Evolutionary conservation across 805 yeast genomes (phyloP).

Genomic region (Sungouiella thailandica): DNA sequence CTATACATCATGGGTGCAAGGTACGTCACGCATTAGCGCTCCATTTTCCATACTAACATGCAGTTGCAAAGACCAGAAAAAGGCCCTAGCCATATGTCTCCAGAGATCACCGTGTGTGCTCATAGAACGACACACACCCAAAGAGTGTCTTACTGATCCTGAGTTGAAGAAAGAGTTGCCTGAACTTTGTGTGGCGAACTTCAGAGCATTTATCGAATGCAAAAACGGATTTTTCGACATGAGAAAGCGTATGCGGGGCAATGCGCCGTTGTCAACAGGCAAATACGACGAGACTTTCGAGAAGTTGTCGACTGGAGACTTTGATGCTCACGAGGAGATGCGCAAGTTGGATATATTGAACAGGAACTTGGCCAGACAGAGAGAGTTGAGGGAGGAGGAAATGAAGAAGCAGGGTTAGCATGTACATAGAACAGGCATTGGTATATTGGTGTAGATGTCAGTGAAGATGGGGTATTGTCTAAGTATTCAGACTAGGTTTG

Average conservation of each 20-base stretch:
- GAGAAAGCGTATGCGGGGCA: slow-evolving; percentile 88
- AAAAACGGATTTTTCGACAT: slow-evolving; percentile 87
- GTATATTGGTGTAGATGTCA: no score
- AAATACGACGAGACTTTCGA: slow-evolving; percentile 85
- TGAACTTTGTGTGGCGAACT: slow-evolving; percentile 79
- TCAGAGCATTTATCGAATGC: slow-evolving; percentile 85
- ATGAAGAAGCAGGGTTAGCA: slow-evolving; percentile 2
- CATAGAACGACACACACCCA: slow-evolving; percentile 83
- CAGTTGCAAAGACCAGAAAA: slow-evolving; percentile 91
- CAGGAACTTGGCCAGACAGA: slow-evolving; percentile 37
- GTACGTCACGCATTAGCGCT: slow-evolving; percentile 1
- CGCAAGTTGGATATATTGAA: slow-evolving; percentile 61
- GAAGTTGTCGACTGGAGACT: slow-evolving; percentile 73
- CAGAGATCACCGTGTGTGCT: slow-evolving; percentile 96
- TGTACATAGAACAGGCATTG: not conserved
- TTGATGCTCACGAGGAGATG: slow-evolving; percentile 78
- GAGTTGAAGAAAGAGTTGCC: slow-evolving; percentile 74
- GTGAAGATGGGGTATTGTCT: no score
- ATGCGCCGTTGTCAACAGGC: slow-evolving; percentile 90
- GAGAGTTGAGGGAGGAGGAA: slow-evolving; percentile 27
- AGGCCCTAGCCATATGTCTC: slow-evolving; percentile 91
- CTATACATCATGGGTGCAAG: slow-evolving; percentile 7
- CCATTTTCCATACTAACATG: slow-evolving; percentile 9
- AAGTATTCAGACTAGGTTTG: no score
- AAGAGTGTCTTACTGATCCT: slow-evolving; percentile 80